These are phyloP conservation scores for Rubroboletus pulcherrimus DNA, from an alignment of 768 basidiomycete genomes.

Conservation along the genomic window DNA sequence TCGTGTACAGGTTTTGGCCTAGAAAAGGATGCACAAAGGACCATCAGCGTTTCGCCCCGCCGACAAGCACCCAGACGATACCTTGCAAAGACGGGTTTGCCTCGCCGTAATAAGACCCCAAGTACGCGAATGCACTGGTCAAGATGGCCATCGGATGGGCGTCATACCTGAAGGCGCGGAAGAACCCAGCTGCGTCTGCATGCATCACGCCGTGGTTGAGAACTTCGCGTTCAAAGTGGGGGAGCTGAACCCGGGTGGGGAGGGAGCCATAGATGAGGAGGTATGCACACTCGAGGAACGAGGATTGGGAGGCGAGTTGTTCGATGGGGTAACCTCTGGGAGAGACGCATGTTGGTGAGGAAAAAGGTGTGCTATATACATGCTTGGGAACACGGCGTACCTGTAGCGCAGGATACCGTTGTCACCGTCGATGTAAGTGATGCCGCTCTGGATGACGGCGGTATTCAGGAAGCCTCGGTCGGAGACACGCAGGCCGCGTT, in stretches of 20 bases:
- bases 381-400: constrained; percentile 31
- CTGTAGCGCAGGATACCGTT: constrained; percentile 79
- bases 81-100: constrained; percentile 88
- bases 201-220: constrained; percentile 71
- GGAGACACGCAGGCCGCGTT: constrained; percentile 72
- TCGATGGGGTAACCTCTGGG: constrained; percentile 89
- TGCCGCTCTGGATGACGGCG: constrained; percentile 72
- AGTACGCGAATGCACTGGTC: constrained; percentile 81
- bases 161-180: constrained; percentile 78
- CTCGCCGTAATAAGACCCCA: constrained; percentile 84
- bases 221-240: constrained; percentile 69
- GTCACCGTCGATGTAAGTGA: constrained; percentile 91
- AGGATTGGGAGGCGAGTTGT: constrained; percentile 76
- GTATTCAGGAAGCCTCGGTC: constrained; percentile 85
- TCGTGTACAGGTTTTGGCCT: constrained; percentile 80
- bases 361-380: neutral
- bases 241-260: constrained; percentile 58
- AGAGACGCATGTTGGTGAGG: neutral
- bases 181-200: constrained; percentile 65
- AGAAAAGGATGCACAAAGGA: neutral
- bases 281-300: constrained; percentile 80
- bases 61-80: constrained; percentile 14
- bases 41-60: constrained; percentile 1
- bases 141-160: constrained; percentile 92
- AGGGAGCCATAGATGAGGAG: constrained; percentile 86